Percentiles rank a stretch among this genome's conserved stretches.
These are phyloP conservation scores for Globisporangium radiosum DNA, from an alignment of 352 stramenopile genomes.

Conservation along the genomic window DNA sequence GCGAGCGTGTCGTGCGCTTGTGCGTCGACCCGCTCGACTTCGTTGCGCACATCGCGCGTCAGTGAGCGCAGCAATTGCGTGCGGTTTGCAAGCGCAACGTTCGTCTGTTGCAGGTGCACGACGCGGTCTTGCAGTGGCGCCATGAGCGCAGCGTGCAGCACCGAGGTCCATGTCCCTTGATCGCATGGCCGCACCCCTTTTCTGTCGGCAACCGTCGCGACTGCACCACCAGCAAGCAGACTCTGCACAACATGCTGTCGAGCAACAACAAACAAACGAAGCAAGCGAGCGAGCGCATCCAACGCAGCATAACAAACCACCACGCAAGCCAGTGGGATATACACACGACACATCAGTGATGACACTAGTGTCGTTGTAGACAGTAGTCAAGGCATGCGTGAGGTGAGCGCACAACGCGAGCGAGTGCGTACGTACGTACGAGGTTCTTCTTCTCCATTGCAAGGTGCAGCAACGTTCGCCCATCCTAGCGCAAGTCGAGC, in stretches of 20 bases:
- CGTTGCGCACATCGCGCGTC: conserved; percentile 7
- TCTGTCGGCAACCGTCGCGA: conserved; percentile 21
- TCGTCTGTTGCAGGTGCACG: conserved; percentile 21
- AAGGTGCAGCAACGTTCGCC: conserved; percentile 26
- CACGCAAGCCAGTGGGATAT: neutral
- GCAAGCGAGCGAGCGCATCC: neutral
- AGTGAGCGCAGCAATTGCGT: conserved; percentile 12
- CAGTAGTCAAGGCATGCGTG: neutral
- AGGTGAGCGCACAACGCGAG: neutral
- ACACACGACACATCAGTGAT: too few relatives aligned
- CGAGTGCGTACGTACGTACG: conserved; percentile 9
- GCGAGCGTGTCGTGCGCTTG: conserved; percentile 6
- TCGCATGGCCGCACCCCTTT: conserved; percentile 29
- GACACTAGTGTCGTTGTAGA: too few relatives aligned
- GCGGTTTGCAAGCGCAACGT: conserved; percentile 7
- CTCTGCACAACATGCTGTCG: conserved; percentile 20
- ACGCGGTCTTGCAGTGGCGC: conserved; percentile 22
- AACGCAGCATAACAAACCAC: neutral
- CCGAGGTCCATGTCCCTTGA: conserved; percentile 24
- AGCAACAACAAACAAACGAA: neutral
- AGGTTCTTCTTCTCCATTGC: conserved; percentile 22
- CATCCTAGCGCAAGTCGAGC: conserved; percentile 16
- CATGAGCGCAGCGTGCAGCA: conserved; percentile 23
- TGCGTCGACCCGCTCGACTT: conserved; percentile 8
- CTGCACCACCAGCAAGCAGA: conserved; percentile 22